phyloP scores from a whole-genome alignment of 371 early-diverging fungal species.

The Thermomucor indicae-seudaticae region DNA sequence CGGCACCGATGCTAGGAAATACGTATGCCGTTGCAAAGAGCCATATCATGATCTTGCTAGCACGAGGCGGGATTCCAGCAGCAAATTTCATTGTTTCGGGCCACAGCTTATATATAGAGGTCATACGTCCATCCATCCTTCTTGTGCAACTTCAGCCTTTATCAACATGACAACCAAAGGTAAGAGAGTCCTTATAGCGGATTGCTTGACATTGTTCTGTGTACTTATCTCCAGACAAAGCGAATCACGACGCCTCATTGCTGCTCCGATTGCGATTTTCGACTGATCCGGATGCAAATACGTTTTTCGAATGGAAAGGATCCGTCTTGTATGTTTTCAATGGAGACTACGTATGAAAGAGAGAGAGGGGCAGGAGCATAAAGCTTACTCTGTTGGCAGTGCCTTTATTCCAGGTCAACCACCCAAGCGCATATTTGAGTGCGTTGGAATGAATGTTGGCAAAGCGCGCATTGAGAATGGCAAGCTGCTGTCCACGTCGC shows the following conservation, averaged over 20 bases:
- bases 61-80: no score
- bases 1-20: no score
- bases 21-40: no score
- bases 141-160: no score
- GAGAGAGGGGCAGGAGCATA: neutral
- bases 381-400: slow-evolving; percentile 1
- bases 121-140: no score
- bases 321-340: slow-evolving; percentile 25
- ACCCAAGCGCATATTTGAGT: slow-evolving; percentile 29
- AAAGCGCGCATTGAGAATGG: slow-evolving; percentile 21
- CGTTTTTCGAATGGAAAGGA: slow-evolving; percentile 38
- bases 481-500: slow-evolving; percentile 17
- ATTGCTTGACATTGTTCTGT: no score
- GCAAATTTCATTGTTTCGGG: no score
- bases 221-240: no score
- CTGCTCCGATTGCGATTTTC: slow-evolving; percentile 18
- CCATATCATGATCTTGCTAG: no score
- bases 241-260: neutral
- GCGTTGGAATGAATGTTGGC: slow-evolving; percentile 37
- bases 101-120: no score
- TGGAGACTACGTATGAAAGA: neutral
- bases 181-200: no score
- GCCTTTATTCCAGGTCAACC: slow-evolving; percentile 27
- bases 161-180: neutral
- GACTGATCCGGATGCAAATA: slow-evolving; percentile 18